Evolutionary conservation across 805 yeast genomes (phyloP).

Genomic region (Cyberlindnera samutprakarnensis): DNA sequence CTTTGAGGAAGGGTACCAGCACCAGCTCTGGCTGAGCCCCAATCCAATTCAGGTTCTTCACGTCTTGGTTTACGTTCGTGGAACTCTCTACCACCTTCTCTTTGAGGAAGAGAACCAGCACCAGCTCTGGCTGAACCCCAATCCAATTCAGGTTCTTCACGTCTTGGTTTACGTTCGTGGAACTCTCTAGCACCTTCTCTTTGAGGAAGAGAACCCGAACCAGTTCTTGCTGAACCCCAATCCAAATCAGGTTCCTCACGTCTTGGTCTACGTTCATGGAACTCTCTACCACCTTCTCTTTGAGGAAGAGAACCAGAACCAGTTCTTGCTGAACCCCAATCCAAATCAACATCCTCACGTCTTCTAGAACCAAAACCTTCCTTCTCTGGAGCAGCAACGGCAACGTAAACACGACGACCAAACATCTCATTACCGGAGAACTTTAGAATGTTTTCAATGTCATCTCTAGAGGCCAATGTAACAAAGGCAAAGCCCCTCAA

Average conservation of each 20-base stretch:
- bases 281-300: conserved; percentile 28
- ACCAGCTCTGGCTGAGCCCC: conserved; percentile 41
- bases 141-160: conserved; percentile 35
- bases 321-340: conserved; percentile 50
- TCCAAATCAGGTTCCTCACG: conserved; percentile 53
- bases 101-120: conserved; percentile 13
- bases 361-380: conserved; percentile 23
- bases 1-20: conserved; percentile 16
- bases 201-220: conserved; percentile 12
- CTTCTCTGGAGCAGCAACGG: conserved; percentile 70
- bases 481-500: conserved; percentile 87
- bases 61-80: conserved; percentile 27
- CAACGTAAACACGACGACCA: conserved; percentile 64
- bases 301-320: conserved; percentile 15
- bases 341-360: conserved; percentile 39
- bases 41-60: conserved; percentile 11
- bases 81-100: conserved; percentile 18
- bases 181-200: conserved; percentile 26
- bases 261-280: conserved; percentile 27
- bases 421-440: conserved; percentile 62
- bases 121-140: conserved; percentile 35
- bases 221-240: conserved; percentile 45
- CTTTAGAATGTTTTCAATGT: conserved; percentile 64
- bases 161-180: conserved; percentile 24
- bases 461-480: conserved; percentile 71